These are phyloP conservation scores for Ophiostoma piceae DNA, from an alignment of 2,329 filamentous ascomycete genomes.

Conservation along the genomic window DNA sequence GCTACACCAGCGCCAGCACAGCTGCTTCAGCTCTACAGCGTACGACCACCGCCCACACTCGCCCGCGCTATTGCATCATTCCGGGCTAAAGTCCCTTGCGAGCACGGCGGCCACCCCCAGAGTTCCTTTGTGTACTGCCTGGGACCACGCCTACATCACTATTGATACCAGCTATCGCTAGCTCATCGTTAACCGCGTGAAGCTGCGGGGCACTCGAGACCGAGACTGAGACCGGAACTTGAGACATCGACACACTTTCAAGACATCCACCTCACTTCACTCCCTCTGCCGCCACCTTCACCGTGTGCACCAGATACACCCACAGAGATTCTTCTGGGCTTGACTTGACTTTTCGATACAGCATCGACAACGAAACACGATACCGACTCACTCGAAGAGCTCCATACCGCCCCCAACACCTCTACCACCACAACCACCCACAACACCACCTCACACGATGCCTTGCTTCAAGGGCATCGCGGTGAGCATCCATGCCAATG, in stretches of 20 bases:
- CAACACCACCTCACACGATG: slow-evolving; percentile 44
- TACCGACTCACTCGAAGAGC: background rate
- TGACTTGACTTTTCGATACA: background rate
- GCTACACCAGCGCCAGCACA: background rate
- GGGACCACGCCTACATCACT: background rate
- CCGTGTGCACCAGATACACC: background rate
- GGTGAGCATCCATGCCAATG: slow-evolving; percentile 85
- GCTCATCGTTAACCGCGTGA: slow-evolving; percentile 1
- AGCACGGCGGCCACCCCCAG: background rate
- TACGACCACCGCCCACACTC: background rate
- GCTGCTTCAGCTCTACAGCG: background rate
- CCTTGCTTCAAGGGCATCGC: slow-evolving; percentile 99
- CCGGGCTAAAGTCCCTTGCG: background rate
- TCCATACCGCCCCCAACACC: background rate
- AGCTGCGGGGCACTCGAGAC: slow-evolving; percentile 10
- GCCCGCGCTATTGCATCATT: slow-evolving; percentile 10
- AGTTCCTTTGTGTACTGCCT: background rate
- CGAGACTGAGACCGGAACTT: background rate
- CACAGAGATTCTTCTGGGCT: background rate
- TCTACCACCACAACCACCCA: background rate
- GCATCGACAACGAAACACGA: background rate
- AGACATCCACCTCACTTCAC: slow-evolving; percentile 3
- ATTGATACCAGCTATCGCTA: background rate
- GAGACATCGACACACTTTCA: slow-evolving; percentile 2
- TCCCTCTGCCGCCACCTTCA: background rate